A percentile compares a stretch with the other conserved stretches of the same genome.
phyloP scores from a whole-genome alignment of 148 eudicot genomes.

The Nyssa sinensis region DNA sequence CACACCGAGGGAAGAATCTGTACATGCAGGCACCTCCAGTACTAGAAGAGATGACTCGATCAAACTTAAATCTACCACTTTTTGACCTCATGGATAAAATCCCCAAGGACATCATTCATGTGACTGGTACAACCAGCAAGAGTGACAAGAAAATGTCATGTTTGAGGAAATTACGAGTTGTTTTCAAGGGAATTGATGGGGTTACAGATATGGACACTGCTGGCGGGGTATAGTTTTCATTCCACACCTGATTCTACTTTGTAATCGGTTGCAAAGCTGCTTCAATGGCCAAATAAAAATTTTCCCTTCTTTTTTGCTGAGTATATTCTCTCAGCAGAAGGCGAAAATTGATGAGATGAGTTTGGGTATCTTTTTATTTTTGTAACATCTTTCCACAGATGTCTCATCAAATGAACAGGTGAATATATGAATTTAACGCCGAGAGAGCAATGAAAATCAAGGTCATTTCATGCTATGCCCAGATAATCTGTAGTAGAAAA shows the following conservation, averaged over 20 bases:
- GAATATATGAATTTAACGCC: not conserved
- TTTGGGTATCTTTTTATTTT: not conserved
- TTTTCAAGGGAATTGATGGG: constrained; percentile 71
- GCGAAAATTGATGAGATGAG: not conserved
- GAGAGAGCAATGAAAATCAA: not conserved
- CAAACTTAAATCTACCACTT: constrained; percentile 61
- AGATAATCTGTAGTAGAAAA: not conserved
- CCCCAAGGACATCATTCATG: constrained; percentile 60
- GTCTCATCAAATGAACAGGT: not conserved
- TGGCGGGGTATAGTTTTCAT: constrained; percentile 53
- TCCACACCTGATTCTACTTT: not conserved
- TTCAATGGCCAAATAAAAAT: not conserved
- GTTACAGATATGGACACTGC: constrained; percentile 77
- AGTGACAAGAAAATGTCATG: constrained; percentile 58
- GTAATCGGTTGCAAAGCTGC: not conserved
- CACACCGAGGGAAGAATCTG: constrained; percentile 63
- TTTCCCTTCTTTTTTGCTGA: not conserved
- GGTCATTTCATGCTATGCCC: not conserved
- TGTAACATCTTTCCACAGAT: not conserved
- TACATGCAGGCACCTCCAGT: constrained; percentile 98
- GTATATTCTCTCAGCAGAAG: not conserved
- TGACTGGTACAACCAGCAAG: constrained; percentile 57
- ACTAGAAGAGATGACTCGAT: constrained; percentile 91
- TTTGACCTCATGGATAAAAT: constrained; percentile 71
- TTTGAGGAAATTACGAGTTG: constrained; percentile 64